Evolutionary conservation across 2,329 filamentous ascomycete genomes (phyloP), one percentile per base, ranked within the genome.

Genomic region (Trichoderma citrinoviride): DNA sequence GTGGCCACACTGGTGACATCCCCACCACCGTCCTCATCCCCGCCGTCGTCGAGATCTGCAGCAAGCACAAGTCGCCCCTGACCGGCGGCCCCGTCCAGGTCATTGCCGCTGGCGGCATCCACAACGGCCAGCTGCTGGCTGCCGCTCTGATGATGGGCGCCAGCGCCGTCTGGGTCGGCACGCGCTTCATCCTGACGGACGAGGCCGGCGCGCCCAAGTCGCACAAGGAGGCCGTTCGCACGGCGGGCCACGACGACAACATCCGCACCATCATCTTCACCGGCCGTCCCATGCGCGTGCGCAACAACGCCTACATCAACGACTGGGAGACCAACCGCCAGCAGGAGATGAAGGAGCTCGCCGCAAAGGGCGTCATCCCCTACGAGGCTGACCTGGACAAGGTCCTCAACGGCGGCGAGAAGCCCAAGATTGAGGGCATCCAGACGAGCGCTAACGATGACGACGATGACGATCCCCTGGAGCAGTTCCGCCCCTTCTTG

Each of bases 241-340:
- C 94, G 49, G 87, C 95, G 60, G 87, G 91, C 71, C 97, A 95
- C 77, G 93, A 98, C 79, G 95, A 99, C 80, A 99, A 96, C 75
- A 82, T 98, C 77, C 91, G 92, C 76, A 99, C 95, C 56, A 92
- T 98, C 78, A 99, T 99, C 82, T 99, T 98, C 86, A 99, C 95
- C 65, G 95, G 95, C 64, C 91, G 95, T 65, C 95, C 95, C 41
- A 84, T 99, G 75, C 92, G 95, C 71, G 95, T 99, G 66, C 90
- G 93, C 77, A 95, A 87, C 76, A 99, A 98, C 82, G 79, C 90
- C 7, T 99, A 99, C 80, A 98, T 99, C 74, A 78, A 87, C 75
- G 91, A 97, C 84, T 99, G 95, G 95, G 94, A 99, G 82, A 89
- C 90, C 73, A 95, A 98, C 83, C 91, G 95, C 71, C 83, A 85